Base-by-base conservation (phyloP, 441 rosid genomes). In the Populus hybrid region DNA sequence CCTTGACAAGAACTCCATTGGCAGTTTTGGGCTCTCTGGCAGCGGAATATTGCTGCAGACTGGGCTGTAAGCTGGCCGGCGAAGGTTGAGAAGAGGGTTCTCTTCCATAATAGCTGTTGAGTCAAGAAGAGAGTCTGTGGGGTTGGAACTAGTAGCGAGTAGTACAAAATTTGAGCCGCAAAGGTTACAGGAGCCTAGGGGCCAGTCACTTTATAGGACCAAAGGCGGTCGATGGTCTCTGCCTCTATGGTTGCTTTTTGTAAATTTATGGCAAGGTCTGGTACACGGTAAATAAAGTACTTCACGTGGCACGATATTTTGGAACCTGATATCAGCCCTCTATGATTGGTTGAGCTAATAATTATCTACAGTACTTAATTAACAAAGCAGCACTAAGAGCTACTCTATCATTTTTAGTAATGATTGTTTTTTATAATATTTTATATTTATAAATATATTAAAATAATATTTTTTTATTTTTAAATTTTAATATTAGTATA, bases 1-100 rank as follows among this genome's bases (percentile, higher is more conserved):
- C 86, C 99, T 89, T 1, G 98, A 90, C 70, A 95, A 84, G 86
- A 92, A 95, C 86, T 95, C 98, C 96, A 95, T 91, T 14, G 97
- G 98, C 75, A 92, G 89, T 86, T 93, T 89, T 5, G 98, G 98
- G 89, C 98, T 93, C 85, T 95, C 94, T 18, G 97, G 95, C 1
- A 91, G 88, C 67, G 85, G 94, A 16, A 83, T 72, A 12, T 71
- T 74, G 23, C 68, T 50, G 28, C 66, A 18, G 64, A 73, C 34
- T 35, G 76, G 64, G 76, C 66, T 46, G 23, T 74, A 76, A 57
- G 64, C 81, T 61, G 59, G 74, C 76, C 73, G 66, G 63, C 85
- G 78, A 72, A 84, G 64, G 67, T 20, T 68, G 61, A 69, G 69
- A 10, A 79, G 81, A 72, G 82, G 76, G 42, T 81, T 70, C 11